phyloP scores from a whole-genome alignment of 768 basidiomycete genomes.

The Pisolithus marmoratus region DNA sequence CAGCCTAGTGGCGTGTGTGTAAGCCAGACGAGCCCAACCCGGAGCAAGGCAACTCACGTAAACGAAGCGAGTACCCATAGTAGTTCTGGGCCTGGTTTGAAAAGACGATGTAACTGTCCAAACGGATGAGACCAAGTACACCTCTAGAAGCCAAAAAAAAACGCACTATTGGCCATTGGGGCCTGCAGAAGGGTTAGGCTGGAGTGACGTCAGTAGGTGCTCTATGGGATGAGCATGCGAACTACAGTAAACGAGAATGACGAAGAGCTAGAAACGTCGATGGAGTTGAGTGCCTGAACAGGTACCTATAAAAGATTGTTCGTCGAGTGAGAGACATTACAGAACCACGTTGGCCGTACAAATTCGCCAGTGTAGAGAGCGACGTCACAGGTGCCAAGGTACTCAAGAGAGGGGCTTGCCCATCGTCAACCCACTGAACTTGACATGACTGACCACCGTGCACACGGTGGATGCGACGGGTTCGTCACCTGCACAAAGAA shows the following conservation, averaged over 20 bases:
- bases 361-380: constrained; percentile 53
- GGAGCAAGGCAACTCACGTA: constrained; percentile 32
- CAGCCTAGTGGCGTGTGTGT: constrained; percentile 33
- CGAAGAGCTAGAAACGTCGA: constrained; percentile 43
- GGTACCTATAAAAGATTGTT: constrained; percentile 37
- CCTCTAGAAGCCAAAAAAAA: background rate
- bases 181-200: constrained; percentile 56
- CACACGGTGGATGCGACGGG: constrained; percentile 39
- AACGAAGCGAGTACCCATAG: constrained; percentile 46
- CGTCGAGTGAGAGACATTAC: background rate
- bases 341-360: constrained; percentile 31
- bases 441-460: constrained; percentile 44
- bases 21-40: background rate
- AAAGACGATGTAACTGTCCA: constrained; percentile 57
- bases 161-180: constrained; percentile 54
- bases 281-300: constrained; percentile 49
- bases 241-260: constrained; percentile 56
- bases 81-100: constrained; percentile 34
- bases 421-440: constrained; percentile 63
- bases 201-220: background rate
- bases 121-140: constrained; percentile 2
- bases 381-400: constrained; percentile 48
- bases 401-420: constrained; percentile 41
- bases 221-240: background rate
- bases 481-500: constrained; percentile 37